These are phyloP conservation scores for Boletus calvinii DNA, from an alignment of 1,284 basidiomycete species.

Conservation along the genomic window DNA sequence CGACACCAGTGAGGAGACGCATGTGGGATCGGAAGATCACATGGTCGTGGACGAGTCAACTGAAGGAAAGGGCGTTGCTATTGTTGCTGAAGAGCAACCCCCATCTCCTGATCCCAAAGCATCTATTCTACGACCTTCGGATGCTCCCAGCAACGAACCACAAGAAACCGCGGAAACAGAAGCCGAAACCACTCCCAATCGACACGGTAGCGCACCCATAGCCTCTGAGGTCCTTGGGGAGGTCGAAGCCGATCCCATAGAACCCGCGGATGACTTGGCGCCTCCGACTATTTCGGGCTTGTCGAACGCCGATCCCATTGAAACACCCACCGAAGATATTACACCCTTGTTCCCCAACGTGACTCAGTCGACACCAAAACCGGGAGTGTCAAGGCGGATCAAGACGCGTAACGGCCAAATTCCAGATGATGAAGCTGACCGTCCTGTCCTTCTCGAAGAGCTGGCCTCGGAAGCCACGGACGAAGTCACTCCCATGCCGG, in stretches of 20 bases:
- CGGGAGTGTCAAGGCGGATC: slow-evolving; percentile 37
- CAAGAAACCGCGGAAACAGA: not conserved
- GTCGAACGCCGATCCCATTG: slow-evolving; percentile 30
- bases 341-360: not conserved
- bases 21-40: slow-evolving; percentile 22
- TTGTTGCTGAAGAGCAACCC: too few relatives aligned
- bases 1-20: slow-evolving; percentile 21
- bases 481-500: slow-evolving; percentile 3
- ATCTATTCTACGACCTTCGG: not conserved
- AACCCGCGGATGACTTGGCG: slow-evolving; percentile 33
- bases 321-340: slow-evolving; percentile 17
- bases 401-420: slow-evolving; percentile 37
- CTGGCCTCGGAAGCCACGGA: not conserved
- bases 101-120: too few relatives aligned
- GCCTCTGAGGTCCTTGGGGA: slow-evolving; percentile 9
- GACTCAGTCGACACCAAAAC: slow-evolving; percentile 24
- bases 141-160: not conserved
- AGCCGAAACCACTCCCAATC: not conserved
- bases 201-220: not conserved
- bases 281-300: slow-evolving; percentile 1
- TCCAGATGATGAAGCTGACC: slow-evolving; percentile 16
- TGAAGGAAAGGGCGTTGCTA: slow-evolving; percentile 12
- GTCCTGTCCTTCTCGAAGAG: slow-evolving; percentile 19
- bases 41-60: slow-evolving; percentile 17
- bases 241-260: slow-evolving; percentile 32